phyloP scores from a whole-genome alignment of 768 basidiomycete species.

The Tylopilus subfusipes region DNA sequence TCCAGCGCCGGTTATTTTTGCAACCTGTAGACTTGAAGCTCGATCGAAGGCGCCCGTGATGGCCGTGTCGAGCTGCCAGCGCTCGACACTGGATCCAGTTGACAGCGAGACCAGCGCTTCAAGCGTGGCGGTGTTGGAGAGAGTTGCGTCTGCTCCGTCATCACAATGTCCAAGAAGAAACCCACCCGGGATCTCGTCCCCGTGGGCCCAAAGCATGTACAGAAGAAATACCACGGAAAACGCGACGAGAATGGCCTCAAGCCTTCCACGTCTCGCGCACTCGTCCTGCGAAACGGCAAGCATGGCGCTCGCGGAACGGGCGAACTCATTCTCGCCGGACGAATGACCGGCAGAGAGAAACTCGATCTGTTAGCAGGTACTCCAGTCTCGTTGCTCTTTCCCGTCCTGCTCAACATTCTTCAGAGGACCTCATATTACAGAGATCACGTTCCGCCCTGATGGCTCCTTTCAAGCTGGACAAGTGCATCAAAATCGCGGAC shows the following conservation, averaged over 20 bases:
- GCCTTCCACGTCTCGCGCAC: slow-evolving; percentile 68
- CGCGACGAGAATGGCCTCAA: slow-evolving; percentile 49
- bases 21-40: neutral
- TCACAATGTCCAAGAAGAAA: slow-evolving; percentile 34
- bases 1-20: neutral
- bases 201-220: slow-evolving; percentile 53
- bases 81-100: too few relatives aligned
- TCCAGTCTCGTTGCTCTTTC: neutral
- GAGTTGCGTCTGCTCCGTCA: neutral
- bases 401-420: neutral
- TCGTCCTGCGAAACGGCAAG: slow-evolving; percentile 73
- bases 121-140: neutral
- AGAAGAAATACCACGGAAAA: slow-evolving; percentile 33
- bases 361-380: slow-evolving; percentile 74
- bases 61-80: too few relatives aligned
- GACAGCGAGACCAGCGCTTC: too few relatives aligned
- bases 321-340: slow-evolving; percentile 55
- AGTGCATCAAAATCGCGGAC: slow-evolving; percentile 64
- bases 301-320: slow-evolving; percentile 69
- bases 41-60: too few relatives aligned
- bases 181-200: slow-evolving; percentile 45
- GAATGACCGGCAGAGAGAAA: slow-evolving; percentile 74
- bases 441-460: slow-evolving; percentile 56
- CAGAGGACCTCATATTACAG: slow-evolving; percentile 63
- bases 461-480: slow-evolving; percentile 61